These are phyloP conservation scores for Diaporthe destruens DNA, from an alignment of 2,329 filamentous ascomycete species.

Conservation along the genomic window DNA sequence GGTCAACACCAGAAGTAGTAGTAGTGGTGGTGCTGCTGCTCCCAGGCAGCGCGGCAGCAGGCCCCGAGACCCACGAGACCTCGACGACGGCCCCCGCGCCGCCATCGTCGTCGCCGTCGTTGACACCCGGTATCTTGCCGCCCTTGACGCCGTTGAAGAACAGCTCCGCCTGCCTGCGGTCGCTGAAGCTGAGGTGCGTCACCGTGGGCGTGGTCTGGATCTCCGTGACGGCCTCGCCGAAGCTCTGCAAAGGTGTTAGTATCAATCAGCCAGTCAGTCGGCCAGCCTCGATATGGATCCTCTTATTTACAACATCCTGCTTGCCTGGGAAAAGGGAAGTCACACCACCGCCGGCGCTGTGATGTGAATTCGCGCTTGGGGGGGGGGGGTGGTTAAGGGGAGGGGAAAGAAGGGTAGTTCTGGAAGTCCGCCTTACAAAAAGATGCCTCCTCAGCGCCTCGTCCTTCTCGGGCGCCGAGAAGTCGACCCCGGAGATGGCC, in stretches of 20 bases:
- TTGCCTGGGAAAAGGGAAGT: too few relatives aligned
- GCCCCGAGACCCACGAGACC: constrained; percentile 69
- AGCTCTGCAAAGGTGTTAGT: too few relatives aligned
- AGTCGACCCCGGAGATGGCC: constrained; percentile 72
- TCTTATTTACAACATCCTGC: too few relatives aligned
- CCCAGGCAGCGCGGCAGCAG: constrained; percentile 44
- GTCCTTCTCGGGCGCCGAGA: constrained; percentile 71
- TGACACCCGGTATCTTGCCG: constrained; percentile 71
- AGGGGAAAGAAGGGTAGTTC: too few relatives aligned
- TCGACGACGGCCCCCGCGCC: constrained; percentile 61
- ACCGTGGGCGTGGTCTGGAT: constrained; percentile 62
- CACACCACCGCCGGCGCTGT: too few relatives aligned
- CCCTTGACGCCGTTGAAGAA: constrained; percentile 71
- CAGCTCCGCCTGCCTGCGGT: constrained; percentile 78
- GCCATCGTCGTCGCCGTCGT: constrained; percentile 65
- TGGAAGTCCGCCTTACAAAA: constrained; percentile 68
- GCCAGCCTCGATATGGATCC: too few relatives aligned
- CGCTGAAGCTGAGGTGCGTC: constrained; percentile 73
- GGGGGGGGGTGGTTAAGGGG: too few relatives aligned
- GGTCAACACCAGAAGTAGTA: constrained; percentile 31
- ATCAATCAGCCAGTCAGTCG: too few relatives aligned
- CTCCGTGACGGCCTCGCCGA: constrained; percentile 70
- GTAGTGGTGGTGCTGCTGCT: constrained; percentile 40
- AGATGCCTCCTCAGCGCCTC: constrained; percentile 80
- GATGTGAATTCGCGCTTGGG: too few relatives aligned